Evolutionary conservation across 257 asterid species (phyloP).

Genomic region (Capsicum pubescens): DNA sequence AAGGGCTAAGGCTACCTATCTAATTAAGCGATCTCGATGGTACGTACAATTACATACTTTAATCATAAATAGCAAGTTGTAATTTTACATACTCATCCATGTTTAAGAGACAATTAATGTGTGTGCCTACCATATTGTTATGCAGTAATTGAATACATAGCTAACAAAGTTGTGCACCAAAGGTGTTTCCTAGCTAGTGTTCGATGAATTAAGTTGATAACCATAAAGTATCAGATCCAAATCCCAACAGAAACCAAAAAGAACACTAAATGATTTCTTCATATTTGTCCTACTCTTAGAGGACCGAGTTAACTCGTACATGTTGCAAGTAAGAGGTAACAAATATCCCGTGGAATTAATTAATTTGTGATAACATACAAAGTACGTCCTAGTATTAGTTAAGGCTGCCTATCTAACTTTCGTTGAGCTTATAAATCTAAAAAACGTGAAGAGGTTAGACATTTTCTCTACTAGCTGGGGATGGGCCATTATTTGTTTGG

Average conservation of each 20-base stretch:
- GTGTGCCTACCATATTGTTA: background rate
- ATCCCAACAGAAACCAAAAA: too few relatives aligned
- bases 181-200: too few relatives aligned
- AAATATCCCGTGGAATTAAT: background rate
- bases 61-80: background rate
- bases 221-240: too few relatives aligned
- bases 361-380: background rate
- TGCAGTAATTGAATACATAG: background rate
- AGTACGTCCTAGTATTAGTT: background rate
- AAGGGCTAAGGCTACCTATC: too few relatives aligned
- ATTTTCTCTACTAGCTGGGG: background rate
- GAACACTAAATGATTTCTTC: too few relatives aligned
- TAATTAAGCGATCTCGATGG: background rate
- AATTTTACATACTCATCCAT: background rate
- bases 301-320: background rate
- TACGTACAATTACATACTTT: background rate
- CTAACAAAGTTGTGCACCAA: background rate
- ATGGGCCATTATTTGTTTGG: constrained; percentile 27
- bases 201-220: too few relatives aligned
- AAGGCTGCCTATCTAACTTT: background rate
- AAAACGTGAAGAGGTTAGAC: background rate
- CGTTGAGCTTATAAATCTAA: background rate
- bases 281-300: too few relatives aligned
- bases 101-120: background rate
- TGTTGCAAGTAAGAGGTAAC: fast-evolving